Percentiles rank a stretch among this genome's conserved stretches.
phyloP scores from a whole-genome alignment of 208 protist genomes.

The Crithidia fasciculata region DNA sequence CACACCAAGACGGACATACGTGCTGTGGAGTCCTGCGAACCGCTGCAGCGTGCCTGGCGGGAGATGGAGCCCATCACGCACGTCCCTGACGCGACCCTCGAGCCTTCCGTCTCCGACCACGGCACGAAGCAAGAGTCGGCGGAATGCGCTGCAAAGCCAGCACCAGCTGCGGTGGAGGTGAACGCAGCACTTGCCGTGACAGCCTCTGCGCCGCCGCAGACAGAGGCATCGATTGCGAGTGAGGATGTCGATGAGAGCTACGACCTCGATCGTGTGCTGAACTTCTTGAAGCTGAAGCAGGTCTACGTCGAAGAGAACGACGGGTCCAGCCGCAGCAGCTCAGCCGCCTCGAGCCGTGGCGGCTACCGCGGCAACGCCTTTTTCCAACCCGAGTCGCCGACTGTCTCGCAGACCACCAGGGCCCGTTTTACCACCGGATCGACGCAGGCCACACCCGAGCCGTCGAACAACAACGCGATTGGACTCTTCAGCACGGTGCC shows the following conservation, averaged over 20 bases:
- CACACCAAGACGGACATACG: neutral
- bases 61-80: neutral
- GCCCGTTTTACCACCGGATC: neutral
- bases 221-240: neutral
- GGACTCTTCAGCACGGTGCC: slow-evolving; percentile 15
- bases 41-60: slow-evolving; percentile 5
- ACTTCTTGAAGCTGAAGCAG: slow-evolving; percentile 26
- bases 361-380: slow-evolving; percentile 18
- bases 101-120: neutral
- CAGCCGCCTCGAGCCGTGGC: neutral
- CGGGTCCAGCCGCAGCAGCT: slow-evolving; percentile 12
- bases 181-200: neutral
- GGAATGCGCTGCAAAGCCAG: too few relatives aligned
- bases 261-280: slow-evolving; percentile 30
- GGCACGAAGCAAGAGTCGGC: neutral
- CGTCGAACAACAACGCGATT: neutral
- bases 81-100: neutral
- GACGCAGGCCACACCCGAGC: neutral
- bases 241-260: slow-evolving; percentile 31
- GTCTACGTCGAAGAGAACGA: slow-evolving; percentile 22
- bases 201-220: neutral
- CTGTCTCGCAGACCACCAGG: neutral
- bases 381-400: slow-evolving; percentile 11
- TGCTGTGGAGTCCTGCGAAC: neutral
- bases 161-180: neutral